These are phyloP conservation scores for Pulveroboletus ravenelii DNA, from an alignment of 768 basidiomycete species.

Conservation along the genomic window DNA sequence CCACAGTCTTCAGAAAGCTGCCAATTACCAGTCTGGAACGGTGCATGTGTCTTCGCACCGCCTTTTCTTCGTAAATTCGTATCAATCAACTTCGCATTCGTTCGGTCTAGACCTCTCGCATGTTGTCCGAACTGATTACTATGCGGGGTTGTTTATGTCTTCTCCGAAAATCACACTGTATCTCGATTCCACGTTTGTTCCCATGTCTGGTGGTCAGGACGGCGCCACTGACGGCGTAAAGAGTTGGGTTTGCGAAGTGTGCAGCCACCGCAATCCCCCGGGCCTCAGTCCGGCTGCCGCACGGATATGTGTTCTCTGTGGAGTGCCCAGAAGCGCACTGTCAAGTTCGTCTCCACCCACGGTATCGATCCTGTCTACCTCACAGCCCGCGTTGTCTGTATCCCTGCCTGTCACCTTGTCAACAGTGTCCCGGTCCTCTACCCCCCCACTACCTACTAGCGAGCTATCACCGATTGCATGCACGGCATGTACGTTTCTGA, in stretches of 20 bases:
- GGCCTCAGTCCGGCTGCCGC: conserved; percentile 66
- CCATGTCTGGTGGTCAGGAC: conserved; percentile 26
- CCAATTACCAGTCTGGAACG: conserved; percentile 71
- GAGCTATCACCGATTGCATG: conserved; percentile 51
- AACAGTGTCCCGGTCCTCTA: conserved; percentile 15
- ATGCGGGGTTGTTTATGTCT: conserved; percentile 85
- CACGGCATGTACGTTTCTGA: conserved; percentile 88
- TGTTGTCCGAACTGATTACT: conserved; percentile 78
- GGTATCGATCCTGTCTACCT: conserved; percentile 36
- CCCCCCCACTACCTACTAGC: conserved; percentile 20
- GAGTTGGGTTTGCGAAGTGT: conserved; percentile 87
- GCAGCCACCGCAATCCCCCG: conserved; percentile 76
- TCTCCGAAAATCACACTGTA: conserved; percentile 84
- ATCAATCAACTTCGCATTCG: conserved; percentile 48
- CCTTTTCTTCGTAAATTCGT: conserved; percentile 70
- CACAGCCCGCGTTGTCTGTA: conserved; percentile 37
- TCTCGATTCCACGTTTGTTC: conserved; percentile 37
- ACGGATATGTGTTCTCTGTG: conserved; percentile 76
- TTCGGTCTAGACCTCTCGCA: conserved; percentile 62
- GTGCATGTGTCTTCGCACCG: conserved; percentile 78
- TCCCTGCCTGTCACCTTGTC: conserved; percentile 25
- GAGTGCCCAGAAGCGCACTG: conserved; percentile 55
- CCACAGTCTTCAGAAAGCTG: conserved; percentile 72
- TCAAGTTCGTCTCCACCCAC: conserved; percentile 22
- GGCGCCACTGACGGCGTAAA: conserved; percentile 36